Evolutionary conservation across 73 alveolate species (phyloP).

Genomic region (Tetrahymena thermophila): DNA sequence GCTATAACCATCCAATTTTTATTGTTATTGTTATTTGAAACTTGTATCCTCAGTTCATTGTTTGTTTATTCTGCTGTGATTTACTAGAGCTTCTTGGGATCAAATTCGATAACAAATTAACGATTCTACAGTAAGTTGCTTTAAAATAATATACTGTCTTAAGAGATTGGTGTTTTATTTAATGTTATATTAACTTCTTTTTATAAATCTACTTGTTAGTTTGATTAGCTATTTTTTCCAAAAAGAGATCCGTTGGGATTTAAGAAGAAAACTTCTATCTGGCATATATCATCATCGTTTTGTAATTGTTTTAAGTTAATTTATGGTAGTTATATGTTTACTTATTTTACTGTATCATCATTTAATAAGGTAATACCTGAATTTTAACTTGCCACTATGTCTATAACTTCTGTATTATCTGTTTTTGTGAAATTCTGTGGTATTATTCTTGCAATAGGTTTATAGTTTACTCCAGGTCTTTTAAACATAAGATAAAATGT

Average conservation of each 20-base stretch:
- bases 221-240: not conserved
- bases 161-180: not conserved
- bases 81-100: not conserved
- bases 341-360: not conserved
- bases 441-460: not conserved
- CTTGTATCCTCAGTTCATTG: not conserved
- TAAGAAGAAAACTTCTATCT: not conserved
- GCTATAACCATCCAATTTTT: not conserved
- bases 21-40: not conserved
- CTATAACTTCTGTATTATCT: not conserved
- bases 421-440: not conserved
- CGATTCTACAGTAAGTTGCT: not conserved
- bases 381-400: not conserved
- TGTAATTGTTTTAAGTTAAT: not conserved
- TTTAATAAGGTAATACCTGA: not conserved
- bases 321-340: not conserved
- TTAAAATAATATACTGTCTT: not conserved
- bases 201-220: not conserved
- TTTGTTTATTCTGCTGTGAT: not conserved
- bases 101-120: not conserved
- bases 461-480: not conserved
- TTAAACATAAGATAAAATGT: not conserved
- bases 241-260: not conserved
- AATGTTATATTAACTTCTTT: not conserved
- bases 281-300: not conserved